Percentiles rank a stretch among this genome's conserved stretches.
These are phyloP conservation scores for Thalassiosira hispida DNA, from an alignment of 352 stramenopile species.

Conservation along the genomic window DNA sequence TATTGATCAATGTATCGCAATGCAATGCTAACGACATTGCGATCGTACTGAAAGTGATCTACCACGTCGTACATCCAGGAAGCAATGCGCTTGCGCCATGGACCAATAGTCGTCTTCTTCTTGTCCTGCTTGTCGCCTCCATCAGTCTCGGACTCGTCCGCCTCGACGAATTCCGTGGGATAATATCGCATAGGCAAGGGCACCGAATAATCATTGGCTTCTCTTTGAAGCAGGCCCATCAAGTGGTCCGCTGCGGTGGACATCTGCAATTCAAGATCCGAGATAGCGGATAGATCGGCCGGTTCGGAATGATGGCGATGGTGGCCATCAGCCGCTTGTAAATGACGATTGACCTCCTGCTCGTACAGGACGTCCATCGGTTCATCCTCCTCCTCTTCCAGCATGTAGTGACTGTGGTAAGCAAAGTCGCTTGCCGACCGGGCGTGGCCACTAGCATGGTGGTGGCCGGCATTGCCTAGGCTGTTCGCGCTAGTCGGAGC, in stretches of 20 bases:
- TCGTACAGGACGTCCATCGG: constrained; percentile 33
- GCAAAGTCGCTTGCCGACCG: not conserved
- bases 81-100: constrained; percentile 55
- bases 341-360: not conserved
- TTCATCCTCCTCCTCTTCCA: constrained; percentile 8
- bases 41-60: constrained; percentile 76
- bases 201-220: constrained; percentile 39
- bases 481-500: not conserved
- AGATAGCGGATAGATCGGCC: not conserved
- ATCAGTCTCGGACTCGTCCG: constrained; percentile 7
- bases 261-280: constrained; percentile 5
- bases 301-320: constrained; percentile 19
- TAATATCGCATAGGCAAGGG: constrained; percentile 42
- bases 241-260: constrained; percentile 29
- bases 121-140: constrained; percentile 8
- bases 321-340: too few species aligned
- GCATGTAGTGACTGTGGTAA: constrained; percentile 8
- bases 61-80: constrained; percentile 80
- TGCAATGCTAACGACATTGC: constrained; percentile 67
- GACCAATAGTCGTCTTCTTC: constrained; percentile 37
- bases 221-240: constrained; percentile 32
- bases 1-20: constrained; percentile 71
- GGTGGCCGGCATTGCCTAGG: not conserved
- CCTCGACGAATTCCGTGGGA: constrained; percentile 45
- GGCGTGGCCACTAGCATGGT: not conserved